These are phyloP conservation scores for Brassica juncea DNA, from an alignment of 345 rosid species.

Conservation along the genomic window DNA sequence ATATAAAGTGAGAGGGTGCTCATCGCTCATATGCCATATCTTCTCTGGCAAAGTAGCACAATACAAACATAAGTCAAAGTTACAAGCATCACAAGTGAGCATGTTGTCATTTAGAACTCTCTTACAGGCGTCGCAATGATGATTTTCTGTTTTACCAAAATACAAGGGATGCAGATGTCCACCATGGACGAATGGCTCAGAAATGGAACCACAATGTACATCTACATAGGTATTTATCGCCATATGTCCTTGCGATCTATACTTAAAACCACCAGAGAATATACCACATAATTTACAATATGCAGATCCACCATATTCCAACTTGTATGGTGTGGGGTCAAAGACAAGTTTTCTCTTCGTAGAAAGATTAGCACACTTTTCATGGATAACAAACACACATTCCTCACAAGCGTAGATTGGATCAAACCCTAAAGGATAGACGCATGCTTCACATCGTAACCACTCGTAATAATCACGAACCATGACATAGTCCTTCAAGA, in stretches of 20 bases:
- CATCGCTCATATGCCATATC: background rate
- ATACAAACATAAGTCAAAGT: background rate
- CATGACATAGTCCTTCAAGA: background rate
- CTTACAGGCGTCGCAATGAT: background rate
- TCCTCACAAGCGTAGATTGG: background rate
- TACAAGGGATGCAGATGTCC: slow-evolving; percentile 18
- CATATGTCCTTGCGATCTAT: background rate
- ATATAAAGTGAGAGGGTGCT: background rate
- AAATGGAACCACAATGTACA: slow-evolving; percentile 16
- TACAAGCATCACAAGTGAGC: background rate
- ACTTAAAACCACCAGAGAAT: background rate
- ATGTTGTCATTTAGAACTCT: background rate
- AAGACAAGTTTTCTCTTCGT: background rate
- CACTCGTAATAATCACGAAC: background rate
- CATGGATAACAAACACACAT: background rate
- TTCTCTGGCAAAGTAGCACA: slow-evolving; percentile 1
- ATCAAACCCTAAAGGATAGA: background rate
- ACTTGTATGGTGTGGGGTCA: background rate
- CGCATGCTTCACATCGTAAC: slow-evolving; percentile 7
- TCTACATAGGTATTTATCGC: background rate
- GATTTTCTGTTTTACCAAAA: background rate
- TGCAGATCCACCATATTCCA: background rate
- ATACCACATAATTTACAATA: background rate
- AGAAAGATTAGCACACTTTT: slow-evolving; percentile 2
- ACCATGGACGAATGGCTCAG: slow-evolving; percentile 1